phyloP scores from a whole-genome alignment of 176 grass and related monocot species.

The Hyparrhenia diplandra region DNA sequence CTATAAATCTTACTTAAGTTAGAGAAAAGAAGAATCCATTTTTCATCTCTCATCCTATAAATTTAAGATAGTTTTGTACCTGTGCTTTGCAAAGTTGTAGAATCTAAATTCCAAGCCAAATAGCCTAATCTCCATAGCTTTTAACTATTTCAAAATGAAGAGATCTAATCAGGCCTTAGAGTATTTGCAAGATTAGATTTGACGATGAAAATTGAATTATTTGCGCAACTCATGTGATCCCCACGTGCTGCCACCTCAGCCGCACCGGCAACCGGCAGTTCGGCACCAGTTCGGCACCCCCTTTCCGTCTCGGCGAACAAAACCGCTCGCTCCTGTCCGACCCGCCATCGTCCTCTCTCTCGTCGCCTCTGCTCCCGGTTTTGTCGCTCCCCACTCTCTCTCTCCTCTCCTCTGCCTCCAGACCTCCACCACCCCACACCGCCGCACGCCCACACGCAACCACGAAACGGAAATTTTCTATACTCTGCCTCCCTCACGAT shows the following conservation, averaged over 20 bases:
- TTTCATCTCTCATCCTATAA: too few relatives aligned
- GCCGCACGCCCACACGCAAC: slow-evolving; percentile 30
- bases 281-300: too few relatives aligned
- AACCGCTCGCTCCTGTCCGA: slow-evolving; percentile 1
- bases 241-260: slow-evolving; percentile 41
- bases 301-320: slow-evolving; percentile 4
- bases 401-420: not conserved
- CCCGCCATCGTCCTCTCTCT: not conserved
- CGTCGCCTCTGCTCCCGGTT: slow-evolving; percentile 15
- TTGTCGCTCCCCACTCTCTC: slow-evolving; percentile 27
- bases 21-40: too few relatives aligned
- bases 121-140: too few relatives aligned
- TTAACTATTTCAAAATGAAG: too few relatives aligned
- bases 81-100: too few relatives aligned
- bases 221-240: slow-evolving; percentile 10
- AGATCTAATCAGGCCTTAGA: too few relatives aligned
- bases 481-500: slow-evolving; percentile 12
- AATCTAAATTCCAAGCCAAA: too few relatives aligned
- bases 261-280: not conserved
- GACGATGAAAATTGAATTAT: too few relatives aligned
- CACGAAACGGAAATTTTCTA: not conserved
- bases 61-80: too few relatives aligned
- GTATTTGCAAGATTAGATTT: too few relatives aligned
- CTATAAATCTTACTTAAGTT: too few relatives aligned
- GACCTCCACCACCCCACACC: not conserved